phyloP scores from a whole-genome alignment of 148 eudicot species.

The Pouteria glomerata region DNA sequence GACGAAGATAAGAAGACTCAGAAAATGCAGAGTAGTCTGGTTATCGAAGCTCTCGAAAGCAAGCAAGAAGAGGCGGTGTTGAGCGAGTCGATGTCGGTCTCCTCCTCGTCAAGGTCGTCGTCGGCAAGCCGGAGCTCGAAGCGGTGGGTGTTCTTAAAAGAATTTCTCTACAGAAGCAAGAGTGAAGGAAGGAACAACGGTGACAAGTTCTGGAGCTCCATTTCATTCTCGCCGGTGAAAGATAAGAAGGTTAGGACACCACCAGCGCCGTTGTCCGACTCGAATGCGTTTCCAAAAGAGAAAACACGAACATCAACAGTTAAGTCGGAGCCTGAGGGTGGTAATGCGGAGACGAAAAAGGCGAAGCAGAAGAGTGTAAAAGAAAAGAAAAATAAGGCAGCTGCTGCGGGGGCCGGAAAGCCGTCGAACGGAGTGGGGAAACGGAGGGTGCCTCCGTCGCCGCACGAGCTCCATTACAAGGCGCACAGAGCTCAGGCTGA shows the following conservation, averaged over 20 bases:
- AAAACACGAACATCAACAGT: background rate
- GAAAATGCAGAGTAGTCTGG: background rate
- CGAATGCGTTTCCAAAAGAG: background rate
- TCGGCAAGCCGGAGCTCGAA: conserved; percentile 78
- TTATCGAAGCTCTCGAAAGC: background rate
- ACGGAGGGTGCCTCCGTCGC: conserved; percentile 39
- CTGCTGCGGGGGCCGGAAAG: conserved; percentile 13
- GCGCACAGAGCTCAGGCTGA: conserved; percentile 86
- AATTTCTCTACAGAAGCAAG: conserved; percentile 72
- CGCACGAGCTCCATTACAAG: conserved; percentile 84
- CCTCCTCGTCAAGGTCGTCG: conserved; percentile 71
- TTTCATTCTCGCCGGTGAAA: conserved; percentile 59
- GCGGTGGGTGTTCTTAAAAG: conserved; percentile 82
- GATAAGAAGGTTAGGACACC: conserved; percentile 33
- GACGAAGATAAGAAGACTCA: conserved; percentile 1
- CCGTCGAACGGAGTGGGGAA: conserved; percentile 43
- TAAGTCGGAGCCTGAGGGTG: background rate
- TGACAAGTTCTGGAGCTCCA: conserved; percentile 60
- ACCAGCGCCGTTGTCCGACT: conserved; percentile 13
- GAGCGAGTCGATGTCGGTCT: conserved; percentile 40
- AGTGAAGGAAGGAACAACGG: conserved; percentile 72
- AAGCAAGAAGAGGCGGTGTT: conserved; percentile 16
- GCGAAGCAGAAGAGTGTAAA: conserved; percentile 2
- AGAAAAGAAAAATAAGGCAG: background rate
- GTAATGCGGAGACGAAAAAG: conserved; percentile 10